Base-by-base conservation (phyloP, 495 filamentous ascomycete species). In the Cryomyces minteri region DNA sequence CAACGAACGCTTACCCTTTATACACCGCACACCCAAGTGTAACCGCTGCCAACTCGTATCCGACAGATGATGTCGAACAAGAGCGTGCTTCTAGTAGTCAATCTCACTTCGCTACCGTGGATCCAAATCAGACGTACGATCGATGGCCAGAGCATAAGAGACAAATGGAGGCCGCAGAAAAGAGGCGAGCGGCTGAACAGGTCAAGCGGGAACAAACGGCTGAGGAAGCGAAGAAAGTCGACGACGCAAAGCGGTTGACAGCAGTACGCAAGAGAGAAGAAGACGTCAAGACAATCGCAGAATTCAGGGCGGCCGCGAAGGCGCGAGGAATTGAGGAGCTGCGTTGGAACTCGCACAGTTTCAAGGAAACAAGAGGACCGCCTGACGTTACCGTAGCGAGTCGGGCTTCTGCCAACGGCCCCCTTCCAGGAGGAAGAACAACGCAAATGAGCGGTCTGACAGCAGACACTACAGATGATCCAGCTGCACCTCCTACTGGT, bases 61-160 rank as follows among this genome's bases (percentile, higher is more conserved):
- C 18, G 18, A 25, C 18, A 25, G 18, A 25, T 25, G 18, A 25
- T 25, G 18, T 25, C 18, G 18, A 25, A 25, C 1, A 25, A 25
- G 18, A 25, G 18, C 18, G 18, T 25, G 18, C 18, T 25, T 25
- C 18, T 25, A 25, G 18, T 25, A 25, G 18, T 25, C 18, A 25
- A 2, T 2, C 18, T 25, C 18, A 25, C 18, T 25, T 25, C 2
- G 49, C 54, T 2, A 65, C 63, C 4, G 63, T 65, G 4, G 58
- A 65, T 48, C 63, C 63, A 11, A 63, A 51, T 29, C 61, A 61
- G 38, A 58, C 65, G 7, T 67, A 67, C 43, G 59, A 67, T 44
- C 58, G 32, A 39, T 47, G 45, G 32, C 5, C 4, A 32, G 53
- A 31, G 31, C 34, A 10, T 40, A 50, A 30, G 47, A 51, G 32